These are phyloP conservation scores for Chrysanthemum lavandulifolium DNA, from an alignment of 129 eudicot genomes.

Conservation along the genomic window DNA sequence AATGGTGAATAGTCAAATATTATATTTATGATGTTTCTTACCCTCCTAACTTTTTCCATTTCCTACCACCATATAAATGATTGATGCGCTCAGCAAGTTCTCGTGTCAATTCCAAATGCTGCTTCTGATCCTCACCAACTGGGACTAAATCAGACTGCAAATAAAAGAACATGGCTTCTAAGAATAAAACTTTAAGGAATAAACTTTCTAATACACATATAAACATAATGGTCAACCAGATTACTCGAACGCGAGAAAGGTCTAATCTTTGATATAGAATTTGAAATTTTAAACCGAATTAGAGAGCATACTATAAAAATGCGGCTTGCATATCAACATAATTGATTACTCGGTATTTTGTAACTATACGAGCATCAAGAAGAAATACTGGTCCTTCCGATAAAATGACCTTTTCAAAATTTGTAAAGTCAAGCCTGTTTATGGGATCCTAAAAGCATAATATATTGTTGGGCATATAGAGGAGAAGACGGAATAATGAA, in stretches of 20 bases:
- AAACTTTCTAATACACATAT: not conserved
- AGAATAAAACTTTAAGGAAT: slow-evolving; percentile 3
- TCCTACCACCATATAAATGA: slow-evolving; percentile 90
- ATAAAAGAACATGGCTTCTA: slow-evolving; percentile 25
- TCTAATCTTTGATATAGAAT: not conserved
- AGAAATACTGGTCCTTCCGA: too few relatives aligned
- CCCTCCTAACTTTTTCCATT: slow-evolving; percentile 99
- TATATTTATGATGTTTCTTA: slow-evolving; percentile 28
- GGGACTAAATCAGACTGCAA: slow-evolving; percentile 98
- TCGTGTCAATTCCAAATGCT: slow-evolving; percentile 92
- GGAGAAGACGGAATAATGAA: not conserved
- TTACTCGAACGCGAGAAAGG: not conserved
- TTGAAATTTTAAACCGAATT: not conserved
- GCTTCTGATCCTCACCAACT: slow-evolving; percentile 99
- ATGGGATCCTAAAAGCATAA: slow-evolving; percentile 13
- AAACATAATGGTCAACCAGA: not conserved
- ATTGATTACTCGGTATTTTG: too few relatives aligned
- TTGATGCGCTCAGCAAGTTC: slow-evolving; percentile 94
- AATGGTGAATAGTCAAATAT: slow-evolving; percentile 1
- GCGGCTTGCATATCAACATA: not conserved
- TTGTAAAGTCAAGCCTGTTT: not conserved
- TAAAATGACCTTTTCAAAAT: not conserved
- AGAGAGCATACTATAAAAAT: not conserved
- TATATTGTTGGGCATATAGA: not conserved
- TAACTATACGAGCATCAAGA: too few relatives aligned